Evolutionary conservation across 2,329 filamentous ascomycete genomes (phyloP), one percentile per base, ranked within the genome.

Genomic region (Penicillium sp.): DNA sequence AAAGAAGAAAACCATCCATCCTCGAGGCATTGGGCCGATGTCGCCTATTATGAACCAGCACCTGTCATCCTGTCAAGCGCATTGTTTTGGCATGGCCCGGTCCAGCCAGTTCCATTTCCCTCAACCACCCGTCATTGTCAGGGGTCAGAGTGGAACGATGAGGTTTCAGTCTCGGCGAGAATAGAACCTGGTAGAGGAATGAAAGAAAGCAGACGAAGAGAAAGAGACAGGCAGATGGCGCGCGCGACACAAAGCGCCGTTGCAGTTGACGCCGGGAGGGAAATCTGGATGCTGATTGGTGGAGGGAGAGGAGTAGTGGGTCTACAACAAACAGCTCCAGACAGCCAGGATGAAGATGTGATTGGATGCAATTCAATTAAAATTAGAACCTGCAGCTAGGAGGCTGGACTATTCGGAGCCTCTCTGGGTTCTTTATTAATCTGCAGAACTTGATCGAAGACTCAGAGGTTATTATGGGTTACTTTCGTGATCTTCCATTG

Each of bases 71-170:
- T 35, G 49, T 53, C 33, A 19, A 35, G 30, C 28, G 1, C 28
- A 13, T 38, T 40, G 28, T 54, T 37, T 37, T 22, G 28, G 30
- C n/a, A 49, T 49, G n/a, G 42, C 8, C 54, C 22, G 42, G 40
- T 37, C 54, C 42, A 57, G 54, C 40, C 42, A 50, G 42, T 15
- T 38, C 24, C 37, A 15, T 9, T 44, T 17, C 17, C 22, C 28
- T 17, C 1, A 12, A 19, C 35, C 30, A 56, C 42, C 40, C 47
- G 54, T 38, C 38, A 58, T 59, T 57, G n/a, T 42, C 28, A 65
- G 58, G 55, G 64, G 24, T 56, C 53, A 57, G 56, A 53, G 62
- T 62, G 64, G 44, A 56, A 66, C 61, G 12, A 42, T 22, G 22
- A 13, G 19, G 58, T 56, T 60, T 60, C 58, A 60, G 50, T 55